Evolutionary conservation across 352 stramenopile genomes (phyloP), one percentile per base, ranked within the genome.

Genomic region (Pythium sukuiense): DNA sequence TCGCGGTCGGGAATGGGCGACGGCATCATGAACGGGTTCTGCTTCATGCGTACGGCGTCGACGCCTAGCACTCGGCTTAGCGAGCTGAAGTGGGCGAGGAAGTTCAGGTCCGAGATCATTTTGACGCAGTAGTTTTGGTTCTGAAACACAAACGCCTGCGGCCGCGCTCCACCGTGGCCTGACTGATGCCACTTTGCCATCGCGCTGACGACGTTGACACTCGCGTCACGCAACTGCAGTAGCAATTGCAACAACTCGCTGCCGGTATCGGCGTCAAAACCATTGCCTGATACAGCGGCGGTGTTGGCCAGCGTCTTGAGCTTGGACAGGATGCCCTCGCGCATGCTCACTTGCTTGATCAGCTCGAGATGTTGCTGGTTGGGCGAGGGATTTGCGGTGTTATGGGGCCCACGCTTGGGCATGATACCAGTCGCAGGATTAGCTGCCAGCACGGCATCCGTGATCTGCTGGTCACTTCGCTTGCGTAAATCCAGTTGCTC

Each of bases 11-110:
- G 59, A 62, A 89, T 88, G n/a, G 83, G 73, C 24, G 73, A 61
- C 24, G 87, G 83, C 78, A 91, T 89, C 85, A 95, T 95, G 68
- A 95, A 93, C 30, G 87, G 87, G 52, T 95, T 95, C 48, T 90
- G 81, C 56, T 79, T 79, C 82, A 95, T 88, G 2, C 63, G 71
- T 1, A 69, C 41, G 9, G 81, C 67, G 18, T 85, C 77, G 24
- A 95, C 74, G 18, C 82, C 82, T 5, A 95, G 70, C 6, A 87
- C 73, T 2, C 74, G 52, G 3, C 77, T 73, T 4, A 95, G 70
- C 6, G 69, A 65, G 32, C 71, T 79, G 30, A 84, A 80, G 12
- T 70, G 63, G 2, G 81, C 77, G 2, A 95, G 63, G 59, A 95
- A 95, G 55, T 95, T 89, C 24, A 93, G 73, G 64, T 95, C 87